phyloP scores from a whole-genome alignment of 2,329 filamentous ascomycete genomes.

The Fusarium bulbicola region DNA sequence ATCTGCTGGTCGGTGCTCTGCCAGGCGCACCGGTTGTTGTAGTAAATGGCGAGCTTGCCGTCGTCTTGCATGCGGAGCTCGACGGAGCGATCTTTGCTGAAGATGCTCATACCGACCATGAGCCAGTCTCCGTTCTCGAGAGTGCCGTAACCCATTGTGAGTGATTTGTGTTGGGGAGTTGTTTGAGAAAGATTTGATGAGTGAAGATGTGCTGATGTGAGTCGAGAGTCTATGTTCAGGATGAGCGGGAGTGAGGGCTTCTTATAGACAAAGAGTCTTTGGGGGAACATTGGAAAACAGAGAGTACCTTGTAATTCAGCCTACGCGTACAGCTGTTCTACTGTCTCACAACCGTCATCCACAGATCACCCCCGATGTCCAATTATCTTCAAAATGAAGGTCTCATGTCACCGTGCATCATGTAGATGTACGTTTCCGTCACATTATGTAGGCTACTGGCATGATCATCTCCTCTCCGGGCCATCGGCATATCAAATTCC shows the following conservation, averaged over 20 bases:
- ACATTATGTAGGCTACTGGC: background rate
- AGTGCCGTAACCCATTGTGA: constrained; percentile 4
- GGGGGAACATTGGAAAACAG: no score
- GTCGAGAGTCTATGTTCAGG: background rate
- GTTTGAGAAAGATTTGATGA: background rate
- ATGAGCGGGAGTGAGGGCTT: accelerated
- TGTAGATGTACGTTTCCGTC: background rate
- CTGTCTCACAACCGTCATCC: background rate
- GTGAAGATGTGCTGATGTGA: background rate
- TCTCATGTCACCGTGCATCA: background rate
- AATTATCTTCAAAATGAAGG: background rate
- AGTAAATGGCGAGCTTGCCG: constrained; percentile 12
- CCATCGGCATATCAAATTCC: background rate
- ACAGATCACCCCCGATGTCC: background rate
- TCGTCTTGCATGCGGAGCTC: constrained; percentile 23
- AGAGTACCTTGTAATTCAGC: no score
- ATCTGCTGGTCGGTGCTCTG: constrained; percentile 8
- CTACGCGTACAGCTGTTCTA: background rate
- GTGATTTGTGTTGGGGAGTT: background rate
- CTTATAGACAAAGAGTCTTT: background rate
- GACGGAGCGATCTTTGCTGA: constrained; percentile 1
- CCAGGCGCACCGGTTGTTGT: background rate
- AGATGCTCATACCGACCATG: constrained; percentile 8
- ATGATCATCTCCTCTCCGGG: background rate
- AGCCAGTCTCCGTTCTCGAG: constrained; percentile 18